These are phyloP conservation scores for Scolecobasidium constrictum DNA, from an alignment of 2,329 filamentous ascomycete species.

Conservation along the genomic window DNA sequence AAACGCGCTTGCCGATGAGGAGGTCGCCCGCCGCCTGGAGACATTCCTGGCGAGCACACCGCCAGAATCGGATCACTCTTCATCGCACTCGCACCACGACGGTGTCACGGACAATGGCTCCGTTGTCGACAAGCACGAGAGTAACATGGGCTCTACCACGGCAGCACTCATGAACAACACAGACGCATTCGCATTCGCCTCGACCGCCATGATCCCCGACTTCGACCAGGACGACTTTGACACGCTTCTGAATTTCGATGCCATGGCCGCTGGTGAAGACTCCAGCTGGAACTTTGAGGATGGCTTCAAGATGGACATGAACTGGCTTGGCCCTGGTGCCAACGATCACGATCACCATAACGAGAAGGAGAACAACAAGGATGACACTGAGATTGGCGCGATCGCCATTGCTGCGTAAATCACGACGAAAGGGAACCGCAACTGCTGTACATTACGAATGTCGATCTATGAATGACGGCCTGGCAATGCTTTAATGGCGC, in stretches of 20 bases:
- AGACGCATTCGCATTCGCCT: constrained; percentile 6
- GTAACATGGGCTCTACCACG: neutral
- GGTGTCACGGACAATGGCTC: neutral
- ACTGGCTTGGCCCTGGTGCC: constrained; percentile 13
- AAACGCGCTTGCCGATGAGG: constrained; percentile 28
- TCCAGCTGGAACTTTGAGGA: constrained; percentile 14
- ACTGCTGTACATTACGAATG: too few relatives aligned
- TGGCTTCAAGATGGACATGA: constrained; percentile 13
- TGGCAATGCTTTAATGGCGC: too few relatives aligned
- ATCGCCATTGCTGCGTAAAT: neutral
- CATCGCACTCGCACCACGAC: constrained; percentile 15
- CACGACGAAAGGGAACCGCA: too few relatives aligned
- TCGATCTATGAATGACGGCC: too few relatives aligned
- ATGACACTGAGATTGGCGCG: neutral
- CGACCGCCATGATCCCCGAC: constrained; percentile 20
- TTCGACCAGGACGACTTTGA: constrained; percentile 30
- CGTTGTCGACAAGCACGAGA: neutral
- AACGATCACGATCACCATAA: neutral
- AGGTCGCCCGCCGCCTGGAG: constrained; percentile 35
- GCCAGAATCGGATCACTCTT: constrained; percentile 28
- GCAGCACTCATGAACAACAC: neutral
- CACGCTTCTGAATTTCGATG: constrained; percentile 27
- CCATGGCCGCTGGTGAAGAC: constrained; percentile 14
- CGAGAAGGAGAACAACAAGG: neutral
- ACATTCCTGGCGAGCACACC: constrained; percentile 40